phyloP scores from a whole-genome alignment of 306 rosid genomes.

The Castanea sativa region DNA sequence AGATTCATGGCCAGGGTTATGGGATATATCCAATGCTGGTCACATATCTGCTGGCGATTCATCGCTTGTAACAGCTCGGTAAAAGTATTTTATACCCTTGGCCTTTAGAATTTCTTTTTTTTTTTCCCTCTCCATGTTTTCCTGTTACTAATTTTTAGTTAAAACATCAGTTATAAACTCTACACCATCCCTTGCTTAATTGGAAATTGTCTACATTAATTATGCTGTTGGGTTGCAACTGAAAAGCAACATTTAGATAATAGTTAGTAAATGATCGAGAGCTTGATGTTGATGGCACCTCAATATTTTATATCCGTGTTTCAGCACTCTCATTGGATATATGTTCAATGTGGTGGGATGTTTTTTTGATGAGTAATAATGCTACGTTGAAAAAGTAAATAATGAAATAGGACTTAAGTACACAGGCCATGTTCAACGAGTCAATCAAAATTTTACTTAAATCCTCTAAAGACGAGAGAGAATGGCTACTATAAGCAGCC shows the following conservation, averaged over 20 bases:
- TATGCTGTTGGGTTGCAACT: neutral
- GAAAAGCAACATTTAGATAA: neutral
- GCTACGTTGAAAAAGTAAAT: neutral
- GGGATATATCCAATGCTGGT: constrained; percentile 97
- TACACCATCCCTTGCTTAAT: neutral
- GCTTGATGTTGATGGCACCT: neutral
- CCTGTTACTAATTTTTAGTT: neutral
- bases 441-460: too few relatives aligned
- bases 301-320: neutral
- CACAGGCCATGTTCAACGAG: too few relatives aligned
- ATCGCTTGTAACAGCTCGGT: constrained; percentile 75
- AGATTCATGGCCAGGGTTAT: constrained; percentile 82
- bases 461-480: too few relatives aligned
- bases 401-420: too few relatives aligned
- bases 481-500: too few relatives aligned
- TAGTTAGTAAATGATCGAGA: neutral
- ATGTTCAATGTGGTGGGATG: neutral
- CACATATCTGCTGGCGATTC: constrained; percentile 86
- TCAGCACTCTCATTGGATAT: neutral
- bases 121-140: neutral
- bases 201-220: neutral
- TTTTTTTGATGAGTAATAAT: neutral
- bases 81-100: neutral
- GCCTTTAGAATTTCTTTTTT: neutral
- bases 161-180: neutral